Base-by-base conservation (phyloP, 2,329 filamentous ascomycete species). In the Alternaria alternata region DNA sequence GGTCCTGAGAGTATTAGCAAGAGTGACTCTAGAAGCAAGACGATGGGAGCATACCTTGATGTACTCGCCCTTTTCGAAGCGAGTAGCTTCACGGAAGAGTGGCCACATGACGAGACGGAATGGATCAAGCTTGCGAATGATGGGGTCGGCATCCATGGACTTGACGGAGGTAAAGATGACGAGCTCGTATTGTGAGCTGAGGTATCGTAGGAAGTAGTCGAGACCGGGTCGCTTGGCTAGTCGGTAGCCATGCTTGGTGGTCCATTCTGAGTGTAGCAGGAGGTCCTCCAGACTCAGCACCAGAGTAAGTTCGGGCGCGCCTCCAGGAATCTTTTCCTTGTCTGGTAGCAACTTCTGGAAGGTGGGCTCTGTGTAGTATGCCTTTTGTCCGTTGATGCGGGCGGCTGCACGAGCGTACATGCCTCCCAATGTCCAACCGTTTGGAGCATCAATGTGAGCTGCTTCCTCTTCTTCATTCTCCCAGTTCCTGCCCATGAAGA, bases 161-260 rank as follows among this genome's bases (percentile, higher is more conserved):
- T 94, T 93, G 47, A 95, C 90, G 39, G 88, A 92, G 32, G 95
- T 99, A 82, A 98, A 99, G 66, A 99, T 88, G 53, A 98, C 95
- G 55, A 99, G 85, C 80, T 99, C 95, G 77, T 97, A 99, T 85
- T 99, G 98, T 79, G 97, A 94, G 80, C 92, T 94, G 49, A 99
- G 86, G 79, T 99, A 99, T 75, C 92, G 92, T 65, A 99, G 83
- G 83, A 99, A 99, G 83, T 99, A 99, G 81, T 99, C 95, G 63
- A 96, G 87, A 46, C 95, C 95, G 36, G 95, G 95, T 51, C 95
- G 88, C 83, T 99, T 99, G 28, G 95, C 95, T 63, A 96, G 86
- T 68, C 94, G 89, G 93, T 95, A 99, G 60, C 95, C 95, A 75
- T 97, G 91, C 77, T 98, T 92, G 58, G 94, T 88, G 24, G 89